Evolutionary conservation across 179 eudicot species (phyloP).

Genomic region (Nepenthes alata): DNA sequence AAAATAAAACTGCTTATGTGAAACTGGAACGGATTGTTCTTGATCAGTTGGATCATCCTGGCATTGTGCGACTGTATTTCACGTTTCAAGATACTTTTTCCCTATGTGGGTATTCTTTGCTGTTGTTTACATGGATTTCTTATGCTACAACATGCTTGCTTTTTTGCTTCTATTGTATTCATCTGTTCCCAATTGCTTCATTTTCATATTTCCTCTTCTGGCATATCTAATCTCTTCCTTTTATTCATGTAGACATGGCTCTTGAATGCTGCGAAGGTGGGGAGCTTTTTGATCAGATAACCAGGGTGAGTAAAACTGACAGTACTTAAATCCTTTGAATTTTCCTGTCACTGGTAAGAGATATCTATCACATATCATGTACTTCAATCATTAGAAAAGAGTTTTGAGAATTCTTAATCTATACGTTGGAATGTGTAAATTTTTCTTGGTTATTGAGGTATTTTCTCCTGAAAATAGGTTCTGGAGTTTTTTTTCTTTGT

Average conservation of each 20-base stretch:
- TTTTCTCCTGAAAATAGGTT: too few relatives aligned
- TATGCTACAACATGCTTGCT: background rate
- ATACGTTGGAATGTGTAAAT: too few relatives aligned
- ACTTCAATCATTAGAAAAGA: too few relatives aligned
- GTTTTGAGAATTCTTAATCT: too few relatives aligned
- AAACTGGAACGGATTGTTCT: slow-evolving; percentile 89
- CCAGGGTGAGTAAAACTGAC: slow-evolving; percentile 50
- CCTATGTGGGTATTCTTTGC: slow-evolving; percentile 50
- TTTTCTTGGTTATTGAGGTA: too few relatives aligned
- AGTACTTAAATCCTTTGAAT: background rate
- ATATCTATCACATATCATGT: background rate
- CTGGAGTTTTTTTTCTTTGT: too few relatives aligned
- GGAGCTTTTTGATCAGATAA: slow-evolving; percentile 94
- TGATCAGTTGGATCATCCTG: slow-evolving; percentile 94
- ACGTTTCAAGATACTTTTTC: slow-evolving; percentile 92
- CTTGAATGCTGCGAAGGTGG: slow-evolving; percentile 98
- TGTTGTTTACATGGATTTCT: background rate
- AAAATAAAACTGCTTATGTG: slow-evolving; percentile 93
- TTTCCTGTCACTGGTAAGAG: background rate
- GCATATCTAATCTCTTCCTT: slow-evolving; percentile 8
- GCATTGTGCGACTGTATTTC: slow-evolving; percentile 72
- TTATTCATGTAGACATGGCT: slow-evolving; percentile 73
- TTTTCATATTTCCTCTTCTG: background rate
- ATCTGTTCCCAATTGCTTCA: background rate
- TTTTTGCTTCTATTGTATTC: background rate